A percentile compares a stretch with the other conserved stretches of the same genome.
Conservation (phyloP, 2,329 filamentous ascomycete species). For the Hypocreales sp. region DNA sequence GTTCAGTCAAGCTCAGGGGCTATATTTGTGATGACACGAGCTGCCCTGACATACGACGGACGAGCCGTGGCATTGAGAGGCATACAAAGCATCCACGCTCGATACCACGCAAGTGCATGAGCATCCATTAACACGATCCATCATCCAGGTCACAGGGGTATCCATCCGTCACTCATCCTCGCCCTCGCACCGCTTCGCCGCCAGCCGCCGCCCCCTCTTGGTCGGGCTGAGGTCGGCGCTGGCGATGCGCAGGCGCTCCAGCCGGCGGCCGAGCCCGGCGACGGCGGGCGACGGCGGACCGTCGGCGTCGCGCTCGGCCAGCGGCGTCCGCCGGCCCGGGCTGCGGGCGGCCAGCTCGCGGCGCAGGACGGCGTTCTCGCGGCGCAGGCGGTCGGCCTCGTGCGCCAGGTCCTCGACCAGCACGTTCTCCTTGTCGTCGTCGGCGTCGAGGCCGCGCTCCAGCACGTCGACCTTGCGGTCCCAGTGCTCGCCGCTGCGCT, state of each 20-base stretch:
- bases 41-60: too few species aligned
- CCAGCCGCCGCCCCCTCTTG: constrained; percentile 37
- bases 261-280: constrained; percentile 24
- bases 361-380: constrained; percentile 48
- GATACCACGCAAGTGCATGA: too few species aligned
- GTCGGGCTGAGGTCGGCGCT: constrained; percentile 23
- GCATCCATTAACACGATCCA: too few species aligned
- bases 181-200: constrained; percentile 31
- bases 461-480: constrained; percentile 68
- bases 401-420: constrained; percentile 48
- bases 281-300: too few species aligned
- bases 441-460: constrained; percentile 35
- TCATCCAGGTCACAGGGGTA: too few species aligned
- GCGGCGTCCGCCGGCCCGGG: constrained; percentile 42
- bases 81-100: too few species aligned
- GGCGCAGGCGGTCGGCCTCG: constrained; percentile 55
- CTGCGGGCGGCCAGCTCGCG: constrained; percentile 49
- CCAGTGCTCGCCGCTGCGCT: constrained; percentile 68
- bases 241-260: constrained; percentile 35
- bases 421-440: constrained; percentile 47
- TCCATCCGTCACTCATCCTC: constrained; percentile 10
- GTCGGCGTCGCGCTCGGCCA: constrained; percentile 31
- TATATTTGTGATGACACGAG: too few species aligned
- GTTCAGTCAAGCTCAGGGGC: too few species aligned
- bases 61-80: too few species aligned